These are phyloP conservation scores for Penicillium waksmanii DNA, from an alignment of 495 filamentous ascomycete species.

Conservation along the genomic window DNA sequence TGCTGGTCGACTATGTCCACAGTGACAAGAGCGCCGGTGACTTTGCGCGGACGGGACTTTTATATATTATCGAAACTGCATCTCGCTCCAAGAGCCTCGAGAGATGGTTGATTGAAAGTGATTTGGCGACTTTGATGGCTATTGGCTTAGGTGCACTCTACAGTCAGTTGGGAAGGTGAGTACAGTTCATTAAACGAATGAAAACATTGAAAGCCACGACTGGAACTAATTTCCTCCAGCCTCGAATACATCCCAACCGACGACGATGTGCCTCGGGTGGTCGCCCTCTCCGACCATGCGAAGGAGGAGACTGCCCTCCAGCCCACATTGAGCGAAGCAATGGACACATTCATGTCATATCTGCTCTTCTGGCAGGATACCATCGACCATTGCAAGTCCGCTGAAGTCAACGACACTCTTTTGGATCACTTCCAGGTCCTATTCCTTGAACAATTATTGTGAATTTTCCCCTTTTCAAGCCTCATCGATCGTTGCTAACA, in stretches of 20 bases:
- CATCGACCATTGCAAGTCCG: constrained; percentile 88
- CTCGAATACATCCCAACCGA: constrained; percentile 44
- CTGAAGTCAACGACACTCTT: constrained; percentile 87
- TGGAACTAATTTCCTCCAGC: constrained; percentile 22
- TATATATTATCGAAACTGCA: constrained; percentile 95
- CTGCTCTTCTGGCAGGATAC: constrained; percentile 98
- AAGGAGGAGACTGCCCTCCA: constrained; percentile 42
- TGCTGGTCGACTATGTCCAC: constrained; percentile 94
- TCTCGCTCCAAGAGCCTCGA: constrained; percentile 80
- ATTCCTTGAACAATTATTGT: constrained; percentile 94
- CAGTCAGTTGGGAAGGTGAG: constrained; percentile 86
- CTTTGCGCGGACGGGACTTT: constrained; percentile 92
- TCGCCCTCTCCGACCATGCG: constrained; percentile 82
- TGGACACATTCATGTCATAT: constrained; percentile 94
- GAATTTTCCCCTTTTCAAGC: constrained; percentile 28
- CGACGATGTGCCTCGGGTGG: constrained; percentile 76
- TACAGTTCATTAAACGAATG: neutral
- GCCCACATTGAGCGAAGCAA: constrained; percentile 69
- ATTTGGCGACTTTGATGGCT: constrained; percentile 95
- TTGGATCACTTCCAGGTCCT: constrained; percentile 97
- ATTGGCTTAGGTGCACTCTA: constrained; percentile 94
- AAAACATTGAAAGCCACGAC: neutral
- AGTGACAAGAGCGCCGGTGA: constrained; percentile 90
- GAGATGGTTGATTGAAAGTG: constrained; percentile 95
- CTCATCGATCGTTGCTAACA: constrained; percentile 12